phyloP scores from a whole-genome alignment of 192 early-diverging fungal species.

The Lunasporangiospora selenospora region DNA sequence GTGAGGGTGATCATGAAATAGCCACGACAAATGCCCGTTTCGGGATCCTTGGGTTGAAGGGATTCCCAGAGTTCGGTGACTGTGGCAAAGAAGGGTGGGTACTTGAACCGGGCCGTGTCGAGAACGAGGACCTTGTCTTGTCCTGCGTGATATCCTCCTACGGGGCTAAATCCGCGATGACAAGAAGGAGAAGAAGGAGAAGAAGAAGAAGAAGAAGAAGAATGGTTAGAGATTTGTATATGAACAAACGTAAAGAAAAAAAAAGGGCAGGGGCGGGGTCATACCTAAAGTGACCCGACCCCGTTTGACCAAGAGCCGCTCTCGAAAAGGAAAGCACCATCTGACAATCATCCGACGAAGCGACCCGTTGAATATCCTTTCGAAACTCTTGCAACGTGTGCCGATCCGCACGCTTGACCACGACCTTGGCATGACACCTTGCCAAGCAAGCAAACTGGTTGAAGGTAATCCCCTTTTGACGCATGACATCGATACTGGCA shows the following conservation, averaged over 20 bases:
- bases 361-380: constrained; percentile 70
- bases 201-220: background rate
- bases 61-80: constrained; percentile 79
- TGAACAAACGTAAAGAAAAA: too few species aligned
- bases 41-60: constrained; percentile 78
- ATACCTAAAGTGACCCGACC: constrained; percentile 70
- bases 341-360: constrained; percentile 71
- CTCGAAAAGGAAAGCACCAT: constrained; percentile 91
- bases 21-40: constrained; percentile 83
- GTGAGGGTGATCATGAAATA: constrained; percentile 79
- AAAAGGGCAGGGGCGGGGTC: too few species aligned
- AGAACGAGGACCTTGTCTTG: constrained; percentile 79
- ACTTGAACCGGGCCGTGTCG: constrained; percentile 90
- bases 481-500: constrained; percentile 70
- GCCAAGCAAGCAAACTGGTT: constrained; percentile 89
- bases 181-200: background rate
- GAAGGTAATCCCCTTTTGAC: constrained; percentile 85
- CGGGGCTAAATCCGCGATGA: constrained; percentile 74
- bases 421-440: constrained; percentile 80
- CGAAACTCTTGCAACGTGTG: constrained; percentile 79
- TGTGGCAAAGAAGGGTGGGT: constrained; percentile 85
- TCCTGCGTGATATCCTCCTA: constrained; percentile 81
- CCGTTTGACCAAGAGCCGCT: constrained; percentile 78
- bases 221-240: background rate
- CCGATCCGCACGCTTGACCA: constrained; percentile 72